Evolutionary conservation across 208 protist species (phyloP).

Genomic region (Trypanosoma avium): DNA sequence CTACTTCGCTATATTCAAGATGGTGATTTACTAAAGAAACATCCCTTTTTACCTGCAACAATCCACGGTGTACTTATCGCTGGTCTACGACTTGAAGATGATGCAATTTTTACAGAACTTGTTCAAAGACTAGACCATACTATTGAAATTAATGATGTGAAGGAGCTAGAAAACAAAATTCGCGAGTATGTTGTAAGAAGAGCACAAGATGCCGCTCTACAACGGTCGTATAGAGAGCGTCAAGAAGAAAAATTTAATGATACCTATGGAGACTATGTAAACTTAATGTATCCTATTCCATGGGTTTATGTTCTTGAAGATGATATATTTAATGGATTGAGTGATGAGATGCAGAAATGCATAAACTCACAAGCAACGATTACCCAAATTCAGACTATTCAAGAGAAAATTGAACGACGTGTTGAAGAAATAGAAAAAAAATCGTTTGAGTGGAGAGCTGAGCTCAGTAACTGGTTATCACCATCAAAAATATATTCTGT

Average conservation of each 20-base stretch:
- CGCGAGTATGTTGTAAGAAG: conserved; percentile 42
- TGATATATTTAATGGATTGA: conserved; percentile 32
- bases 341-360: conserved; percentile 25
- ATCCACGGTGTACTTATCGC: conserved; percentile 51
- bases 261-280: conserved; percentile 33
- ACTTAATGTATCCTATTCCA: conserved; percentile 55
- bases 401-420: conserved; percentile 24
- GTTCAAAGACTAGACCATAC: conserved; percentile 18
- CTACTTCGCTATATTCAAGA: conserved; percentile 51
- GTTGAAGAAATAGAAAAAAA: conserved; percentile 39
- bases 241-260: conserved; percentile 42
- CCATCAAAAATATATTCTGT: conserved; percentile 29
- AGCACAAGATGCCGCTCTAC: conserved; percentile 28
- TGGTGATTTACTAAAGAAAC: conserved; percentile 42
- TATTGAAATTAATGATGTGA: background rate
- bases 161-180: conserved; percentile 27
- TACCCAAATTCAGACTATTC: conserved; percentile 19
- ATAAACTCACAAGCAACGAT: conserved; percentile 20
- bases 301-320: conserved; percentile 59
- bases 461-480: conserved; percentile 29
- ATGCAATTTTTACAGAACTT: conserved; percentile 46
- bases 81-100: conserved; percentile 45
- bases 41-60: conserved; percentile 55
- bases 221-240: conserved; percentile 34
- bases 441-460: conserved; percentile 38